Evolutionary conservation across 495 filamentous ascomycete species (phyloP).

Genomic region (Neurospora intermedia): DNA sequence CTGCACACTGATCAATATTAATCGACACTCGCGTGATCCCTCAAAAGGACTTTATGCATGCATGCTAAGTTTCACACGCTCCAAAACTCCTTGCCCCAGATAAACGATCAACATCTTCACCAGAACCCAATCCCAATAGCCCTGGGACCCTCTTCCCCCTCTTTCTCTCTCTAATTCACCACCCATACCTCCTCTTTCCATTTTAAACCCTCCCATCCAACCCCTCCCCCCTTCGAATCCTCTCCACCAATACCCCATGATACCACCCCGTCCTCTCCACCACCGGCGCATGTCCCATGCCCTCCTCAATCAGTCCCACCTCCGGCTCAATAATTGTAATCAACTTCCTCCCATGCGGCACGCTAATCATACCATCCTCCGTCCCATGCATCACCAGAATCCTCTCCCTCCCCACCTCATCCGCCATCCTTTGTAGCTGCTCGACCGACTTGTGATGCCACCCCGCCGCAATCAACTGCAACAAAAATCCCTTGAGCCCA

Average conservation of each 20-base stretch:
- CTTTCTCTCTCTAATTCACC: no score
- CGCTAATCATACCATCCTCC: slow-evolving; percentile 61
- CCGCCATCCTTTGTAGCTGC: slow-evolving; percentile 52
- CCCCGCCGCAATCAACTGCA: slow-evolving; percentile 66
- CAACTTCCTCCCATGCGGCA: slow-evolving; percentile 51
- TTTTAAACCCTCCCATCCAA: slow-evolving; percentile 18
- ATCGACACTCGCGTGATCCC: no score
- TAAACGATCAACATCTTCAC: no score
- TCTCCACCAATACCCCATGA: slow-evolving; percentile 44
- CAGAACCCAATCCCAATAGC: no score
- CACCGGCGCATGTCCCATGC: slow-evolving; percentile 56
- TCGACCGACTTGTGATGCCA: slow-evolving; percentile 63
- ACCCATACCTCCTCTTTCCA: neutral
- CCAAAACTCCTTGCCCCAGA: no score
- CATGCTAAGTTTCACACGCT: no score
- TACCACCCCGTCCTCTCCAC: slow-evolving; percentile 54
- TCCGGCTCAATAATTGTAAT: slow-evolving; percentile 42
- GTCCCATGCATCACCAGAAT: slow-evolving; percentile 69
- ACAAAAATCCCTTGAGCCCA: slow-evolving; percentile 54
- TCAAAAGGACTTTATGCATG: no score
- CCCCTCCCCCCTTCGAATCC: slow-evolving; percentile 29
- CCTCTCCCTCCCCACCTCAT: slow-evolving; percentile 55
- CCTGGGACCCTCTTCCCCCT: no score
- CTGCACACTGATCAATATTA: no score
- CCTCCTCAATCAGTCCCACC: slow-evolving; percentile 45